phyloP scores from a whole-genome alignment of 257 asterid genomes.

The Perilla frutescens region DNA sequence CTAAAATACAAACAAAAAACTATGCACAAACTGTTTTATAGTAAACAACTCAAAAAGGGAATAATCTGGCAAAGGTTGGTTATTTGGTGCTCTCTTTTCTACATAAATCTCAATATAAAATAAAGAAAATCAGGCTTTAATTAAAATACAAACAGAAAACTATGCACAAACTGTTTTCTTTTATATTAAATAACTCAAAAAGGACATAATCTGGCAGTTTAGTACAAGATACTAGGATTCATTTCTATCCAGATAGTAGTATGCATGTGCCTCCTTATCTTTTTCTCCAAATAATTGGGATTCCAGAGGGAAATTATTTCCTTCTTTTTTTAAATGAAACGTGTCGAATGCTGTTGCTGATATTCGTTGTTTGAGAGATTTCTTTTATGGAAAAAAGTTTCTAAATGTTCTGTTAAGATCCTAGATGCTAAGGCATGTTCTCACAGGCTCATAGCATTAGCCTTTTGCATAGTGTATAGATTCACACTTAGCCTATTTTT shows the following conservation, averaged over 20 bases:
- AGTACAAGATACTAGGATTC: constrained; percentile 4
- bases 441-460: not conserved
- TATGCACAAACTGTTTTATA: not conserved
- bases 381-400: not conserved
- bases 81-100: not conserved
- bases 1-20: not conserved
- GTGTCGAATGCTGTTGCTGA: not conserved
- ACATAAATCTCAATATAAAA: not conserved
- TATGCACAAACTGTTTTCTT: not conserved
- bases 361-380: not conserved
- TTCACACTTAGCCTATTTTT: not conserved
- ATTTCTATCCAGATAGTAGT: constrained; percentile 15
- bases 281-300: constrained; percentile 25
- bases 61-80: too few species aligned
- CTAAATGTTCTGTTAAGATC: not conserved
- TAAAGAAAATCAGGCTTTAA: constrained; percentile 1
- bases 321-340: not conserved
- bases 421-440: not conserved
- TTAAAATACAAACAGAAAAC: not conserved
- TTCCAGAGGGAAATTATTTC: not conserved
- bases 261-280: not conserved
- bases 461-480: not conserved
- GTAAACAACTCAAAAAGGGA: not conserved
- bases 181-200: not conserved
- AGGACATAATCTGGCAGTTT: not conserved